Base-by-base conservation (phyloP, 2,329 filamentous ascomycete species). In the Leptoxyphium fumago region DNA sequence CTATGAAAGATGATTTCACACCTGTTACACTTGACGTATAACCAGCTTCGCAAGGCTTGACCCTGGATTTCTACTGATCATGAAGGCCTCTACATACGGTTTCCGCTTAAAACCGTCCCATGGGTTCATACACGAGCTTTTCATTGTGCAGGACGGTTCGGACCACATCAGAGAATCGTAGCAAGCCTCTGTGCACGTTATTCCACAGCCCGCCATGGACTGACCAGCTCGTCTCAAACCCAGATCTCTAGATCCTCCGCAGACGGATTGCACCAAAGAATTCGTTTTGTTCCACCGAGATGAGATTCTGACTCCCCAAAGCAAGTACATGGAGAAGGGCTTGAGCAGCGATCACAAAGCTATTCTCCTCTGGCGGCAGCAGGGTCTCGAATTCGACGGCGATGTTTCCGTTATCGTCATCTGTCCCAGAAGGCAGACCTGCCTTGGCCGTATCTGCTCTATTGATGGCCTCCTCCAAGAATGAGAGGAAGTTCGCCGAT, bases 321-420 rank as follows among this genome's bases (percentile, higher is more conserved):
- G 73, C 70, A 11, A 93, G 71, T 2, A 84, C 70, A 58, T 91
- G 83, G 64, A 82, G 76, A 57, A 85, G 81, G 0, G 78, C 84
- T 59, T 87, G 82, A 2, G 82, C 78, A 8, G 81, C 83, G 10
- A 85, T 77, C 28, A 75, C 65, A 30, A 68, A 71, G 38, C 60
- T 67, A 28, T 74, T 76, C 38, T 68, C 62, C 9, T 56, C 56
- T 0, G 77, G 72, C n/a, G 75, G 69, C 39, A 91, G 75, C 9
- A 94, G 64, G 41, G 77, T 66, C 39, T 80, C 75, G 55, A 95
- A 93, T 0, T 71, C 65, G 38, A 91, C 66, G 62, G 57, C 55
- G 4, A 61, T 57, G 36, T 29, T 39, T 18, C 53, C 29, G 5
- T 50, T 48, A 9, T 48, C 55, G 13, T 57, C 57, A 10, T 56